A percentile compares a stretch with the other conserved stretches of the same genome.
Evolutionary conservation across 2,329 filamentous ascomycete genomes (phyloP).

Genomic region (Pseudogymnoascus sp.): DNA sequence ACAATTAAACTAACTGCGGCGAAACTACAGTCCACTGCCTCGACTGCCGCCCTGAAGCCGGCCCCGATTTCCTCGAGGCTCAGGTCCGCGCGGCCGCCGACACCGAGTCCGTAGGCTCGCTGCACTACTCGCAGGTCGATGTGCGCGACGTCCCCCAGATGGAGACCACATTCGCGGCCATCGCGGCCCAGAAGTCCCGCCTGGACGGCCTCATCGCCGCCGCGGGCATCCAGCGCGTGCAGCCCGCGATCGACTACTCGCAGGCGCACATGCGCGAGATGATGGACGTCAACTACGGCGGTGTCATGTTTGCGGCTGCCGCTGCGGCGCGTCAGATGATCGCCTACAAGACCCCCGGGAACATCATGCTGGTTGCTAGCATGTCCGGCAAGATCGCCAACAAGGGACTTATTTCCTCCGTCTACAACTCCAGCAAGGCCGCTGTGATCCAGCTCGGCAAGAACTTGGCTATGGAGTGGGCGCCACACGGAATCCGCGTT

Average conservation of each 20-base stretch:
- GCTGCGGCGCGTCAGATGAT: conserved; percentile 82
- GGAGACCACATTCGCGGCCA: conserved; percentile 59
- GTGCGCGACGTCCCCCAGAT: conserved; percentile 60
- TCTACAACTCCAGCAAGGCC: conserved; percentile 30
- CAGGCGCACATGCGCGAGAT: conserved; percentile 87
- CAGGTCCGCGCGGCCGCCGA: conserved; percentile 75
- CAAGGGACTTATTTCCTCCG: conserved; percentile 8
- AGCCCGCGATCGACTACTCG: conserved; percentile 82
- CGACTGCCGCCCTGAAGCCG: neutral
- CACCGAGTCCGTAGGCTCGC: conserved; percentile 69
- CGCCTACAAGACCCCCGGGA: conserved; percentile 67
- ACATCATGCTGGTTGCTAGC: conserved; percentile 89
- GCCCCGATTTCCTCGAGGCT: conserved; percentile 47
- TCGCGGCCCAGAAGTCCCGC: conserved; percentile 63
- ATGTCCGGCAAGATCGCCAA: conserved; percentile 59
- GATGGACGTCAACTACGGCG: conserved; percentile 91
- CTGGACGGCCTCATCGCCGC: conserved; percentile 91
- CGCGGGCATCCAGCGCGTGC: conserved; percentile 93
- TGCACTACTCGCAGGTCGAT: conserved; percentile 82
- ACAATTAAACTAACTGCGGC: conserved; percentile 5
- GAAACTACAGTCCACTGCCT: conserved; percentile 14
- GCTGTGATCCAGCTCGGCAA: conserved; percentile 63
- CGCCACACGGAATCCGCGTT: conserved; percentile 57
- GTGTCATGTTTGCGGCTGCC: conserved; percentile 82
- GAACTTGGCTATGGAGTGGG: conserved; percentile 68